A percentile compares a stretch with the other conserved stretches of the same genome.
These are phyloP conservation scores for Lecanicillium sp. DNA, from an alignment of 2,329 filamentous ascomycete genomes.

Conservation along the genomic window DNA sequence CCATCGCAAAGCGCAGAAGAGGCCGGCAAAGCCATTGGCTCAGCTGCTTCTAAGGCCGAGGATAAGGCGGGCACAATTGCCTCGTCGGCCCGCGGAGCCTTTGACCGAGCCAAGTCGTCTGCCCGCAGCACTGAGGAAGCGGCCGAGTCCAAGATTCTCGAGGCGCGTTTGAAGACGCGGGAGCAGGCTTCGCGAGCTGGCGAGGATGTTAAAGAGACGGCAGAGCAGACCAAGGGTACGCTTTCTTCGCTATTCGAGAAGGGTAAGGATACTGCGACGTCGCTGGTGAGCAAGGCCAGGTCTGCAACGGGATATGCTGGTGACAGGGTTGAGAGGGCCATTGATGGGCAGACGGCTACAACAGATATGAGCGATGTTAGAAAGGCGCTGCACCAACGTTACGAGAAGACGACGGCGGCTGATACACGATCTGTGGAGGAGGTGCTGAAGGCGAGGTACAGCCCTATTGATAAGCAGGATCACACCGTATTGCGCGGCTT, in stretches of 20 bases:
- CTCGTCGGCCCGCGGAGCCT: slow-evolving; percentile 28
- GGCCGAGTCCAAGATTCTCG: slow-evolving; percentile 18
- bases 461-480: slow-evolving; percentile 36
- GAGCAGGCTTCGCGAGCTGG: slow-evolving; percentile 14
- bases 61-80: slow-evolving; percentile 21
- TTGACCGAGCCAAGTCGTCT: slow-evolving; percentile 20
- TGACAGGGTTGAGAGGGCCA: slow-evolving; percentile 23
- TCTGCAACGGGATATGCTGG: slow-evolving; percentile 25
- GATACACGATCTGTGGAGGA: slow-evolving; percentile 43
- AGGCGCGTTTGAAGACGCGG: slow-evolving; percentile 16
- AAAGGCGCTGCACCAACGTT: slow-evolving; percentile 43
- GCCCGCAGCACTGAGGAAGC: slow-evolving; percentile 18
- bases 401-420: slow-evolving; percentile 30
- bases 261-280: slow-evolving; percentile 32
- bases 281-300: slow-evolving; percentile 29
- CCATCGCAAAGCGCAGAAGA: slow-evolving; percentile 15
- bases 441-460: slow-evolving; percentile 47
- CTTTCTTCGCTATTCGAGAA: slow-evolving; percentile 30
- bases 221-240: slow-evolving; percentile 27
- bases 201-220: slow-evolving; percentile 17
- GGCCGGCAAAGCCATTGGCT: slow-evolving; percentile 17
- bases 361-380: slow-evolving; percentile 30
- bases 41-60: slow-evolving; percentile 23
- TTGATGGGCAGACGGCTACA: slow-evolving; percentile 16
- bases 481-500: slow-evolving; percentile 34